Base-by-base conservation (phyloP, 805 yeast species). In the Suhomyces sp. region DNA sequence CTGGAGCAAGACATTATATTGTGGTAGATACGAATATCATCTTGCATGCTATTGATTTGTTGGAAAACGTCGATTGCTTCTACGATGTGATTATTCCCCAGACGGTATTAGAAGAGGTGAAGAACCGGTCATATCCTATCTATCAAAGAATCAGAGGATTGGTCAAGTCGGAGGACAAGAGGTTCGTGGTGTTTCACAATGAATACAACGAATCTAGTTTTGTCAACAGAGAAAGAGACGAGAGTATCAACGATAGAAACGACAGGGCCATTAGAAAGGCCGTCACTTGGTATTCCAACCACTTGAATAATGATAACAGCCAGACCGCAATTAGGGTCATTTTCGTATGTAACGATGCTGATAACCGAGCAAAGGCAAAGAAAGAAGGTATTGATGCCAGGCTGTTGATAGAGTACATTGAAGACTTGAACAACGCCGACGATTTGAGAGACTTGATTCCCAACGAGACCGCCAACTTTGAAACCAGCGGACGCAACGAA, bases 51-150 rank as follows among this genome's bases (percentile, higher is more conserved):
- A 93, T 94, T 56, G 99, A 94, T 69, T 73, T 94, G 54, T 72
- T 94, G 52, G 99, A 94, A 68, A 86, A 84, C 61, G 77, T 78
- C 19, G 78, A 81, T 29, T 86, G 88, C 50, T 89, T 94, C 64
- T 86, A 80, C 63, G 98, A 94, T 70, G 97, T 92, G 15, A 86
- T 94, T 52, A 74, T 94, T n/a, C 97, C 98, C 1, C 99, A 94
- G 67, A 88, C 96, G 6, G 97, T 90, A 2, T 75, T 94, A 35
- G 97, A 96, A 60, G 98, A 94, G 69, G 97, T 93, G 8, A 83
- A 90, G 58, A 90, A 90, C 66, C 79, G 86, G 63, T 89, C 96
- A 48, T 83, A 85, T 63, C 97, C 99, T 4, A 85, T 93, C 17
- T 94, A 92, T 67, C 84, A 88, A 62, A 80, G 99, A 65, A 70